Conservation (phyloP, 2,329 filamentous ascomycete species). For the Cladorrhinum sp. region DNA sequence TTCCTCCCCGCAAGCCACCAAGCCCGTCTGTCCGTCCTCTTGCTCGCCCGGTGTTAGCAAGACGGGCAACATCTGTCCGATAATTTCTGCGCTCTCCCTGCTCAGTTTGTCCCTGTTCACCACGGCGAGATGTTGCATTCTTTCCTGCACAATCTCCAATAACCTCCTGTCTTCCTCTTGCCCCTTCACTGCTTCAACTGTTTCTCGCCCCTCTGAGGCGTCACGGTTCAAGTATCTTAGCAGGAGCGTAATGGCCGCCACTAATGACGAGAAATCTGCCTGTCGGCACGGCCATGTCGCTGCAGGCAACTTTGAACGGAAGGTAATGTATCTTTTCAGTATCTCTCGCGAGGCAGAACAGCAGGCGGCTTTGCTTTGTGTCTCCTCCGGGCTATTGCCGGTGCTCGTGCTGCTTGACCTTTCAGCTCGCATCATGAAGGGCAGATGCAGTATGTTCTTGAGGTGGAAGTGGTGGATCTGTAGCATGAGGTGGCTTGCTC, state of each 20-base stretch:
- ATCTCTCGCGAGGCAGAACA: slow-evolving; percentile 50
- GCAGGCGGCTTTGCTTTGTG: slow-evolving; percentile 47
- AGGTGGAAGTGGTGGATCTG: slow-evolving; percentile 52
- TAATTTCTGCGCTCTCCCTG: slow-evolving; percentile 41
- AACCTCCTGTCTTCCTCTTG: slow-evolving; percentile 38
- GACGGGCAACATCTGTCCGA: slow-evolving; percentile 43
- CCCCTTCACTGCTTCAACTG: slow-evolving; percentile 16
- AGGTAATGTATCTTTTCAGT: slow-evolving; percentile 46
- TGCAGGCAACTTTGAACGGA: slow-evolving; percentile 38
- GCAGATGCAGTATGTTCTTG: slow-evolving; percentile 52
- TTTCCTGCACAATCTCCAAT: slow-evolving; percentile 36
- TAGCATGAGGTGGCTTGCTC: slow-evolving; percentile 39
- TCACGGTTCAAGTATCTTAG: slow-evolving; percentile 45
- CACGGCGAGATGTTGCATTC: slow-evolving; percentile 39
- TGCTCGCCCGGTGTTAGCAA: slow-evolving; percentile 17
- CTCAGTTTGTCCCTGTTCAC: slow-evolving; percentile 41
- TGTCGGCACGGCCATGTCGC: slow-evolving; percentile 44
- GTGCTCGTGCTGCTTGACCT: slow-evolving; percentile 18
- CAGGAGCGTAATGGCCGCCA: slow-evolving; percentile 50
- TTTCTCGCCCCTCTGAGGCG: slow-evolving; percentile 11
- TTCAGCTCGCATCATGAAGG: slow-evolving; percentile 48
- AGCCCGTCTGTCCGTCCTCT: neutral
- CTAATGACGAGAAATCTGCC: slow-evolving; percentile 50
- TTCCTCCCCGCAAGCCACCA: neutral
- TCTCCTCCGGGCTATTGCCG: slow-evolving; percentile 38